A percentile compares a stretch with the other conserved stretches of the same genome.
These are phyloP conservation scores for Microascus cirrosus DNA, from an alignment of 2,329 filamentous ascomycete species.

Conservation along the genomic window DNA sequence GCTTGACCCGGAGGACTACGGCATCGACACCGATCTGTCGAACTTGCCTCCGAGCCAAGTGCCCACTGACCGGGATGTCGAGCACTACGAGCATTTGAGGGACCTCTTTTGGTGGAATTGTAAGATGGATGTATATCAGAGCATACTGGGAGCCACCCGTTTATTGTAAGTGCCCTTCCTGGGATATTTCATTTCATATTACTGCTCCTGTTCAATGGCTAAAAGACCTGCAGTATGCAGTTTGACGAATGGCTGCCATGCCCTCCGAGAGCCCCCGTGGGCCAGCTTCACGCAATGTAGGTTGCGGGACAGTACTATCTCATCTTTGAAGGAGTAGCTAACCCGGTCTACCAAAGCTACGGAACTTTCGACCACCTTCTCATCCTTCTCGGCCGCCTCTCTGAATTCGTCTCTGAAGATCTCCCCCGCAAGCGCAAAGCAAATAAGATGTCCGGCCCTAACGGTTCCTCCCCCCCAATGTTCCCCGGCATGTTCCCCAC, in stretches of 20 bases:
- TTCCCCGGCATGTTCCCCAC: conserved; percentile 47
- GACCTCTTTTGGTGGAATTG: conserved; percentile 95
- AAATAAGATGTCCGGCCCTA: conserved; percentile 17
- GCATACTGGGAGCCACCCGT: conserved; percentile 73
- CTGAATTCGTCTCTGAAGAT: conserved; percentile 69
- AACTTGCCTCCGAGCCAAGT: conserved; percentile 25
- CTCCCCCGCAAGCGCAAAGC: conserved; percentile 65
- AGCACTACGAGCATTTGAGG: conserved; percentile 67
- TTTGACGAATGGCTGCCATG: conserved; percentile 78
- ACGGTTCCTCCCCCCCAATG: conserved; percentile 24
- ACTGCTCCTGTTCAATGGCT: not conserved
- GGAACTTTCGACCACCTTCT: conserved; percentile 84
- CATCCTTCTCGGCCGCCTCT: conserved; percentile 67
- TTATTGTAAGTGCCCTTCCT: conserved; percentile 56
- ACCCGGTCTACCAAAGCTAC: conserved; percentile 39
- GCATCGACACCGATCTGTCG: conserved; percentile 18
- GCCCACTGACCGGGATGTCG: conserved; percentile 53
- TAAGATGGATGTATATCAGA: conserved; percentile 90
- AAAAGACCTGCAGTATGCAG: conserved; percentile 49
- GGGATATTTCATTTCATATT: not conserved
- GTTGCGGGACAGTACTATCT: conserved; percentile 14
- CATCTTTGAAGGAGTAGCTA: not conserved
- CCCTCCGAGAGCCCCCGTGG: conserved; percentile 71
- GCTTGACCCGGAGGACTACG: conserved; percentile 25
- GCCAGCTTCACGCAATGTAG: conserved; percentile 61